A percentile compares a stretch with the other conserved stretches of the same genome.
phyloP scores from a whole-genome alignment of 768 basidiomycete species.

The Suillus decipiens region DNA sequence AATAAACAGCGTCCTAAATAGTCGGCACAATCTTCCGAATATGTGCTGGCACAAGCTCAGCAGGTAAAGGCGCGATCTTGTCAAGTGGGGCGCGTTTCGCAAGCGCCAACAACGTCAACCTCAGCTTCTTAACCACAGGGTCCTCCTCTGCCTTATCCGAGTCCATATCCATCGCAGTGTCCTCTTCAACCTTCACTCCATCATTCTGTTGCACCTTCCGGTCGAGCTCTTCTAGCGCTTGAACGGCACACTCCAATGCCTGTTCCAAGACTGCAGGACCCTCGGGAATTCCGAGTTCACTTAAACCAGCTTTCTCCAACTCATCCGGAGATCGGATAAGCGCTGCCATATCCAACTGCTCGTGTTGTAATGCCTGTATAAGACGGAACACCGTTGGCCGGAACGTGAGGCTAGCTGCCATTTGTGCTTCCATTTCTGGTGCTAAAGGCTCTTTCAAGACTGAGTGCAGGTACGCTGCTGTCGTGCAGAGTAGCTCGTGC shows the following conservation, averaged over 20 bases:
- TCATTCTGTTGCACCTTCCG: slow-evolving; percentile 22
- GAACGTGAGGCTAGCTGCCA: slow-evolving; percentile 7
- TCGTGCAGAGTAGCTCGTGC: slow-evolving; percentile 24
- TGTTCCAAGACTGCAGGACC: slow-evolving; percentile 51
- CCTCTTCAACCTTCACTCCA: slow-evolving; percentile 15
- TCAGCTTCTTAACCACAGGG: slow-evolving; percentile 52
- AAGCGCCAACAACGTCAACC: slow-evolving; percentile 74
- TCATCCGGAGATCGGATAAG: slow-evolving; percentile 44
- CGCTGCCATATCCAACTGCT: slow-evolving; percentile 43
- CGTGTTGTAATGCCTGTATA: slow-evolving; percentile 16
- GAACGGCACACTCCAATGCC: slow-evolving; percentile 60
- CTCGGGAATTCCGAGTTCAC: slow-evolving; percentile 30
- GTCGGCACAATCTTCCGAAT: slow-evolving; percentile 67
- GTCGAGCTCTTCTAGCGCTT: slow-evolving; percentile 49
- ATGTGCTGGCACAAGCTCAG: slow-evolving; percentile 65
- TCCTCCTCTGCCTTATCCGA: slow-evolving; percentile 43
- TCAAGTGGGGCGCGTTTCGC: slow-evolving; percentile 79
- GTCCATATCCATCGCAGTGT: slow-evolving; percentile 18
- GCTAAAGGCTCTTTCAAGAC: neutral
- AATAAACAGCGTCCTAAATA: slow-evolving; percentile 12
- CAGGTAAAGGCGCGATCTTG: slow-evolving; percentile 62
- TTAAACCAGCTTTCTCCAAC: slow-evolving; percentile 28
- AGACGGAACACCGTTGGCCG: neutral
- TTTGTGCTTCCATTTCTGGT: slow-evolving; percentile 4
- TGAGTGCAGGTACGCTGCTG: slow-evolving; percentile 4